These are phyloP conservation scores for Lipomyces lipofer DNA, from an alignment of 805 yeast genomes.

Conservation along the genomic window DNA sequence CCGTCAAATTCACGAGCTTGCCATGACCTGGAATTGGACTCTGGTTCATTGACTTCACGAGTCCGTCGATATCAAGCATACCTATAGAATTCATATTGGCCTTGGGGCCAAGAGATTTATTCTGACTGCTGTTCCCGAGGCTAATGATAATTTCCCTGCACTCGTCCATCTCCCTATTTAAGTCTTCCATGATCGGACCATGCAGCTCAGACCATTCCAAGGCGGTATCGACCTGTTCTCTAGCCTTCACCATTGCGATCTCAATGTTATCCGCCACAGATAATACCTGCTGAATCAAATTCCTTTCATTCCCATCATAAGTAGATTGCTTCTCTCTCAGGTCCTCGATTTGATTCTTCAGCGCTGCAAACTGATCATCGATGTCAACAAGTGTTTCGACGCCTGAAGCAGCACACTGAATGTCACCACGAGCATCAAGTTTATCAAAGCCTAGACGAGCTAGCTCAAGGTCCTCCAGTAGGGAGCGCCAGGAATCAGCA, in stretches of 20 bases:
- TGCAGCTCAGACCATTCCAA: constrained; percentile 25
- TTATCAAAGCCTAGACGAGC: constrained; percentile 8
- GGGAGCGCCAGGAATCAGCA: too few species aligned
- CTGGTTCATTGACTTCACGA: constrained; percentile 17
- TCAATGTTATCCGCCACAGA: constrained; percentile 6
- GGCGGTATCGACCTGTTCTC: constrained; percentile 24
- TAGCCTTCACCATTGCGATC: constrained; percentile 1
- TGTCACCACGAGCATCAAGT: constrained; percentile 7
- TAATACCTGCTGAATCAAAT: constrained; percentile 8
- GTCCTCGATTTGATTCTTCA: constrained; percentile 10
- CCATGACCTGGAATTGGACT: constrained; percentile 27
- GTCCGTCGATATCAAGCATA: constrained; percentile 5
- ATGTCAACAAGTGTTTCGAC: constrained; percentile 1
- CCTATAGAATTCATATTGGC: neutral
- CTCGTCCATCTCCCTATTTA: constrained; percentile 13
- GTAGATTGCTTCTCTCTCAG: constrained; percentile 2
- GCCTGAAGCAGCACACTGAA: constrained; percentile 10
- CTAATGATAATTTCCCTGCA: constrained; percentile 1
- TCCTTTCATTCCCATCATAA: neutral
- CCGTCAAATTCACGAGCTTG: constrained; percentile 17
- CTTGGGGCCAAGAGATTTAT: neutral
- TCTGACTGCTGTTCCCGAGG: neutral
- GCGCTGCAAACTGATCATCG: constrained; percentile 1
- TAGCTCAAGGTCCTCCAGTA: constrained; percentile 9
- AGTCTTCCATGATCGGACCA: constrained; percentile 12